Evolutionary conservation across 116 monocot genomes (phyloP), one percentile per base, ranked within the genome.

Genomic region (Iris pallida): DNA sequence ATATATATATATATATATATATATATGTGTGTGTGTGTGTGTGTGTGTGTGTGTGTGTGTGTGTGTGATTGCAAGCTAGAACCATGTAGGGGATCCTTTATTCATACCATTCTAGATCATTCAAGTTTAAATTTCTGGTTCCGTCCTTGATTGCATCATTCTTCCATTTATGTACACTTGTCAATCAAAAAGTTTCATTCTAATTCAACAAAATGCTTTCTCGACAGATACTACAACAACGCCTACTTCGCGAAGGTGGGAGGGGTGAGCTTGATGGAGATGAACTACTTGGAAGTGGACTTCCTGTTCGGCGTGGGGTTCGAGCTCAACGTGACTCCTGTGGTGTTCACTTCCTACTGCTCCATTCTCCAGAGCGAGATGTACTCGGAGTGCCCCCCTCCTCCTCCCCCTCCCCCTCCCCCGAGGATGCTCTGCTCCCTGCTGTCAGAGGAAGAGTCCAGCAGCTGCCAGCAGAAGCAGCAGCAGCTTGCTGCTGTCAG

Each of bases 361-460:
- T 59, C 68, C n/a, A 48, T 75, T 59, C 81, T 85, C 15, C 63
- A 75, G 61, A 84, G 70, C 8, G 89, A 93, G 73, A 86, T 86
- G 74, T 66, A 57, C 69, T 46, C 11, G 63, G 53, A 73, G 81
- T 59, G 57, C 64, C n/a, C 78, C 5, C 68, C 76, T 30, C 30
- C 30, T 30, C 30, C 30, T 30, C 30, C 30, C n/a, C 55, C 70
- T 66, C 57, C 71, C 3, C 30, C 30, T 30, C 30, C 80, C 20
- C 53, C 54, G 6, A 66, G 57, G 61, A 14, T 75, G 46, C 69
- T 59, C 6, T 65, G 64, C 56, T 59, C 12, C 62, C 3, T 6
- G 30, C 3, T 6, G 30, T 20, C 70, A 12, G 80, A 75, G 5
- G 75, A 75, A 41, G 53, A 65, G 18, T 53, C 55, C 53, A 71